Base-by-base conservation (phyloP, 2,329 filamentous ascomycete genomes). In the Nemania bipapillata region DNA sequence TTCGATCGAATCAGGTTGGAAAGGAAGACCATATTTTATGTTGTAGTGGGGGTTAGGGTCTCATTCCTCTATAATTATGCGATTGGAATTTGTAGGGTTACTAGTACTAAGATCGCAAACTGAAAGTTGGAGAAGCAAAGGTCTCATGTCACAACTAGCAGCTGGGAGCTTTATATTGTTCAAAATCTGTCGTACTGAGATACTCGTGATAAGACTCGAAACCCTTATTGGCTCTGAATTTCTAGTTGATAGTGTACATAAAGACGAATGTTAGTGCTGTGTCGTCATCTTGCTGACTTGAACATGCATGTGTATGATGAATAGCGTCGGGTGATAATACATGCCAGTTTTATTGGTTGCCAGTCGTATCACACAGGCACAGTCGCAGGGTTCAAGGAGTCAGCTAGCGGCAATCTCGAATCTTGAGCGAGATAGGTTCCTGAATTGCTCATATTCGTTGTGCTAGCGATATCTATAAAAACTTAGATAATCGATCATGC, bases 221-320 rank as follows among this genome's bases (percentile, higher is more conserved):
- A 52, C 40, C 50, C 17, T 45, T 8, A 70, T 70, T 70, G 67
- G 67, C 7, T 28, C 63, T 5, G 28, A n/a, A 6, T 53, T 28
- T 7, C 4, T 30, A 20, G 30, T 40, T 22, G 30, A 22, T 50
- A 24, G 40, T 3, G 40, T 28, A 35, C 28, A 30, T n/a, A n/a
- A n/a, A n/a, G n/a, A n/a, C n/a, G n/a, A n/a, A n/a, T 20, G 28
- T 35, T 37, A 45, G 4, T 40, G 17, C 26, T 57, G 32, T 64
- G 68, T 68, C 65, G 68, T 70, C 68, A 70, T 61, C 50, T 6
- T 7, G 53, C 37, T 22, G 52, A 56, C 57, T 50, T 61, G 37
- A 17, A 11, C n/a, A 28, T 26, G 22, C 40, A 35, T 65, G 54
- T 40, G 45, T n/a, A 32, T 50, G 37, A 57, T 12, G 58, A 17